These are phyloP conservation scores for Cladophialophora chaetospira DNA, from an alignment of 2,329 filamentous ascomycete genomes.

Conservation along the genomic window DNA sequence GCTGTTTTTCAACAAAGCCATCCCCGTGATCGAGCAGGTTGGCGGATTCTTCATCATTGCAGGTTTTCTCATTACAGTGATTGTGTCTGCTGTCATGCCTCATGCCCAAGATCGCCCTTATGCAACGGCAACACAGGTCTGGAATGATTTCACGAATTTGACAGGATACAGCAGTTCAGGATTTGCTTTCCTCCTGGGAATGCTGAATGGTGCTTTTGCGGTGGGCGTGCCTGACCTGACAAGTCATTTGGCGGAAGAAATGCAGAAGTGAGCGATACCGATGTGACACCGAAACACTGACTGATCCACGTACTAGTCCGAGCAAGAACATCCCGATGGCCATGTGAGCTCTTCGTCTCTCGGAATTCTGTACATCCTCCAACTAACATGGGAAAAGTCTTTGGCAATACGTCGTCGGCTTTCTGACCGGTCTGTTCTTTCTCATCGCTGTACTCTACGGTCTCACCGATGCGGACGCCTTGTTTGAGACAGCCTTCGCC, in stretches of 20 bases:
- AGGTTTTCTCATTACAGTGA: conserved; percentile 50
- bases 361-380: too few species aligned
- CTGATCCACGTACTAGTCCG: conserved; percentile 38
- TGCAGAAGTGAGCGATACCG: conserved; percentile 50
- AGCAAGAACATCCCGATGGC: conserved; percentile 57
- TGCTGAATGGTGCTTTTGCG: conserved; percentile 69
- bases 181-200: conserved; percentile 66
- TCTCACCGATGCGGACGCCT: conserved; percentile 47
- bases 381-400: neutral
- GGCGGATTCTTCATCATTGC: conserved; percentile 54
- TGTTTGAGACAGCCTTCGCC: conserved; percentile 40
- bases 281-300: neutral
- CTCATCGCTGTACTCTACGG: conserved; percentile 55
- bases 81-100: conserved; percentile 38
- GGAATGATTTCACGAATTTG: conserved; percentile 55
- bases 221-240: conserved; percentile 67
- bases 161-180: conserved; percentile 48
- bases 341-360: conserved; percentile 39
- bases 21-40: conserved; percentile 35
- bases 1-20: conserved; percentile 49
- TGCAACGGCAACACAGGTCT: conserved; percentile 52
- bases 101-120: conserved; percentile 44
- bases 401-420: conserved; percentile 51
- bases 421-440: conserved; percentile 50
- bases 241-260: conserved; percentile 66